phyloP scores from a whole-genome alignment of 352 stramenopile species.

The Elongisporangium anandrum region DNA sequence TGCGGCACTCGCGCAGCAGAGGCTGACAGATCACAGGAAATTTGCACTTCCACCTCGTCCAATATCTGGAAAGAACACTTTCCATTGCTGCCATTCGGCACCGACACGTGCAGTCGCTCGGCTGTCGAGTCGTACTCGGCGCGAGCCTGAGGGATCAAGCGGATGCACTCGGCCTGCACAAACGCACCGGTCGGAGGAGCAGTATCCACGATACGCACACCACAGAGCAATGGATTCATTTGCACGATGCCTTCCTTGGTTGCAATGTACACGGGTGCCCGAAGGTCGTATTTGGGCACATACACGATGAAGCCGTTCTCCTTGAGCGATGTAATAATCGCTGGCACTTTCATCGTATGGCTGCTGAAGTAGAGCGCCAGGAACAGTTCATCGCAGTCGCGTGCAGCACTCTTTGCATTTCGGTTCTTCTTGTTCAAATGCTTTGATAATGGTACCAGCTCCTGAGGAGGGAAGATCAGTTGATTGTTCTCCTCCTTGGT shows the following conservation, averaged over 20 bases:
- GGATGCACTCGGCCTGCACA: constrained; percentile 49
- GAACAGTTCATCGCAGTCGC: constrained; percentile 90
- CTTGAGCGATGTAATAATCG: constrained; percentile 88
- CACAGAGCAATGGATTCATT: constrained; percentile 67
- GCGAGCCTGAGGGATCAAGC: constrained; percentile 51
- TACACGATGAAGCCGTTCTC: constrained; percentile 93
- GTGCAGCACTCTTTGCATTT: constrained; percentile 84
- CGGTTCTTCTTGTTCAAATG: constrained; percentile 91
- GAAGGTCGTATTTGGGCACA: constrained; percentile 89
- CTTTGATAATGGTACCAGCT: constrained; percentile 76
- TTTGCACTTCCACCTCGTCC: constrained; percentile 74
- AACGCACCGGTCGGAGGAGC: constrained; percentile 57
- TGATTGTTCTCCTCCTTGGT: constrained; percentile 7
- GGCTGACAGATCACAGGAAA: constrained; percentile 69
- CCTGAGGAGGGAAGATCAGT: constrained; percentile 38
- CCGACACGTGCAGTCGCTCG: constrained; percentile 25
- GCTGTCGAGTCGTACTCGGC: constrained; percentile 21
- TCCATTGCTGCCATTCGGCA: constrained; percentile 14
- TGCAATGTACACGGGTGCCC: constrained; percentile 88
- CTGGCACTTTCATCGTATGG: constrained; percentile 74
- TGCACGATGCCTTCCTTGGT: constrained; percentile 86
- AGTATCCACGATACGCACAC: constrained; percentile 63
- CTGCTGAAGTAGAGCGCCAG: constrained; percentile 91
- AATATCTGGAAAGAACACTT: constrained; percentile 57
- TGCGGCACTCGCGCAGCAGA: constrained; percentile 72